Conservation (phyloP, 306 rosid genomes). For the Cicer arietinum region DNA sequence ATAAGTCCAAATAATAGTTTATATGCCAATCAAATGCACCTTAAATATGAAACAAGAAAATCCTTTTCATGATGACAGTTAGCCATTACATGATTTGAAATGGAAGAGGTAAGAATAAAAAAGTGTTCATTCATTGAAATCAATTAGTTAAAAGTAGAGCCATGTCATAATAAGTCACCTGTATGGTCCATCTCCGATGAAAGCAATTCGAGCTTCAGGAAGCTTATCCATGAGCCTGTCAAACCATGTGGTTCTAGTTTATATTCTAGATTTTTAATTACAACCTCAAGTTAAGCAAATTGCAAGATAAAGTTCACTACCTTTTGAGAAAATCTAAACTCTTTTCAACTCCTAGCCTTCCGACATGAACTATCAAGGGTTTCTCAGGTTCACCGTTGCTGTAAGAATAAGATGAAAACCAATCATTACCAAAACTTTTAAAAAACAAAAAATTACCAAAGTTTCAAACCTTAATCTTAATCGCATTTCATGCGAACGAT, state of each 20-base stretch:
- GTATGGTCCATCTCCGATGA: constrained; percentile 95
- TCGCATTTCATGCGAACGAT: constrained; percentile 83
- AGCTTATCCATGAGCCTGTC: constrained; percentile 88
- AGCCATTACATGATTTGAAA: constrained; percentile 4
- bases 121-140: background rate
- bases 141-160: background rate
- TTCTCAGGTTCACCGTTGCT: constrained; percentile 89
- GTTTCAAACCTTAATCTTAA: constrained; percentile 67
- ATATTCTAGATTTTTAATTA: constrained; percentile 19
- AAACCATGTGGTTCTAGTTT: constrained; percentile 37
- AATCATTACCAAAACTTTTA: constrained; percentile 10
- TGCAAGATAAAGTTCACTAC: constrained; percentile 50
- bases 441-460: constrained; percentile 17
- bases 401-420: constrained; percentile 45
- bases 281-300: constrained; percentile 4
- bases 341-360: constrained; percentile 97
- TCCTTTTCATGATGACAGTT: background rate
- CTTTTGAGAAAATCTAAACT: constrained; percentile 92
- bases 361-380: constrained; percentile 93
- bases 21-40: background rate
- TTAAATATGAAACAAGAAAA: background rate
- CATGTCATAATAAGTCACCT: constrained; percentile 58
- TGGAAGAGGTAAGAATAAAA: background rate
- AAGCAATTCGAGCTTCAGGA: constrained; percentile 89
- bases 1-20: background rate